These are phyloP conservation scores for Picea glauca DNA, from an alignment of 75 land plant genomes.

Conservation along the genomic window DNA sequence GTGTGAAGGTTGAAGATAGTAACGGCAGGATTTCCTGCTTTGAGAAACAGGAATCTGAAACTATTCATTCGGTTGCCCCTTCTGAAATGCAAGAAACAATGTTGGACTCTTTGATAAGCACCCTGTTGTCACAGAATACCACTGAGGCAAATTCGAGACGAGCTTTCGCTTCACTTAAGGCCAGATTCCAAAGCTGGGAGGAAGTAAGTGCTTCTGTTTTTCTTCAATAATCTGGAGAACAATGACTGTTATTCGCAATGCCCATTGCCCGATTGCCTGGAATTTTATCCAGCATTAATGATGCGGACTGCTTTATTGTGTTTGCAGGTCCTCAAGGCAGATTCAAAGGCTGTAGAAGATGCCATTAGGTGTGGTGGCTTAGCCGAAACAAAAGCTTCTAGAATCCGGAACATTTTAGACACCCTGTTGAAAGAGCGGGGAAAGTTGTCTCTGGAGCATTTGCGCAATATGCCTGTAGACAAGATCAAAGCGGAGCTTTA, in stretches of 20 bases:
- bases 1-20: background rate
- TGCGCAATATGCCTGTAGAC: slow-evolving; percentile 52
- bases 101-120: slow-evolving; percentile 65
- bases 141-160: slow-evolving; percentile 59
- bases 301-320: slow-evolving; percentile 2
- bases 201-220: slow-evolving; percentile 28
- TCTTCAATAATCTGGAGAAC: slow-evolving; percentile 1
- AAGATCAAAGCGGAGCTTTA: slow-evolving; percentile 77
- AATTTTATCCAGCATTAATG: background rate
- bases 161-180: slow-evolving; percentile 69
- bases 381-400: slow-evolving; percentile 66
- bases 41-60: background rate
- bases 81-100: slow-evolving; percentile 30
- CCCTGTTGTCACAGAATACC: slow-evolving; percentile 75
- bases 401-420: slow-evolving; percentile 57
- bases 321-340: slow-evolving; percentile 65
- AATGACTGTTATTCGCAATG: background rate
- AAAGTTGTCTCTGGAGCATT: slow-evolving; percentile 66
- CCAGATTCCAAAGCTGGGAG: slow-evolving; percentile 72
- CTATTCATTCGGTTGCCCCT: background rate
- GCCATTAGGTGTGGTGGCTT: slow-evolving; percentile 87
- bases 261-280: background rate
- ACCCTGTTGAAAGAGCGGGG: slow-evolving; percentile 59
- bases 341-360: slow-evolving; percentile 58
- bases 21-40: background rate